Evolutionary conservation across 1,284 basidiomycete genomes (phyloP).

Genomic region (Fomitiporia mediterranea): DNA sequence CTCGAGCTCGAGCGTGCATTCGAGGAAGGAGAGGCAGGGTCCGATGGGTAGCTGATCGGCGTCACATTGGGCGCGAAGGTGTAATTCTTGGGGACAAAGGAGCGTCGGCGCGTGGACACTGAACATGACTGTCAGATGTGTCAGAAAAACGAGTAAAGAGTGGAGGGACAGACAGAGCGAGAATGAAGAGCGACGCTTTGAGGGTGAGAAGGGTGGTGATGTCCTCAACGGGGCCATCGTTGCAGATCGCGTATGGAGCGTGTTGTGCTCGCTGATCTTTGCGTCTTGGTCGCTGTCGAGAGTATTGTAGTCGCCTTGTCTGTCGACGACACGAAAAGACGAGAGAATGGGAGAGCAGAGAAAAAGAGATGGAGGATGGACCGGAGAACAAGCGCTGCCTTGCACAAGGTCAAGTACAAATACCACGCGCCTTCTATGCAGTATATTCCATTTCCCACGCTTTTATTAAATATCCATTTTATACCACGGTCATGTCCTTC

Average conservation of each 20-base stretch:
- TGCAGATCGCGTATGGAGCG: neutral
- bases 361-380: constrained; percentile 6
- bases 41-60: constrained; percentile 47
- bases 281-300: neutral
- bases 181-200: constrained; percentile 40
- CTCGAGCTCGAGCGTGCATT: constrained; percentile 6
- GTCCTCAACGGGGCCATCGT: constrained; percentile 13
- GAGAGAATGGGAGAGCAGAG: neutral
- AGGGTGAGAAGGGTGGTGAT: neutral
- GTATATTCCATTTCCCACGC: constrained; percentile 1
- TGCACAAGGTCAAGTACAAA: neutral
- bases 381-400: constrained; percentile 8
- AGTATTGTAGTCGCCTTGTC: neutral
- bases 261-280: neutral
- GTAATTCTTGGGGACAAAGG: constrained; percentile 39
- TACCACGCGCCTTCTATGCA: constrained; percentile 1
- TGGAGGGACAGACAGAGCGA: constrained; percentile 35
- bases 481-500: no score
- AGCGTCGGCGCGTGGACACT: constrained; percentile 15
- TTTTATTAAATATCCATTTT: no score
- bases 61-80: constrained; percentile 73
- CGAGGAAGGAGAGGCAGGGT: constrained; percentile 12
- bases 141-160: constrained; percentile 15
- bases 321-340: neutral
- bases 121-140: neutral